Base-by-base conservation (phyloP, 129 eudicot genomes). In the Deinandra increscens region DNA sequence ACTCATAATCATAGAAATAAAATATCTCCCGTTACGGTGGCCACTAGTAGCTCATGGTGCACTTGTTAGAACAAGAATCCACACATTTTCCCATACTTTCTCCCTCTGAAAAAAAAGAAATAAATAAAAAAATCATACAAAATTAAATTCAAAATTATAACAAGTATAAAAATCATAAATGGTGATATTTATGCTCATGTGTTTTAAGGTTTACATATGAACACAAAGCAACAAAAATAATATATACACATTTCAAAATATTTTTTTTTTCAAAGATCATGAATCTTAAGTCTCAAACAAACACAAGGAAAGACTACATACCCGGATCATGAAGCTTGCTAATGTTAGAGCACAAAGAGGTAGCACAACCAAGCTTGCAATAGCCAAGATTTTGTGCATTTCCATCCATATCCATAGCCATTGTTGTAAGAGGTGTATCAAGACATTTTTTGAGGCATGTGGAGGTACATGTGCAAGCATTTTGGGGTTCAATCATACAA, bases 301-400 rank as follows among this genome's bases (percentile, higher is more conserved):
- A 60, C 36, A 48, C 34, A 18, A 65, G 9, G 60, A 75, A 49
- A 44, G 36, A 50, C 56, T 13, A 71, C 80, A 45, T 80, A 89
- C 96, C 80, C 4, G 86, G 84, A 33, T 73, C 74, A 1, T 64
- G 62, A 4, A 37, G 80, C 5, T 69, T 74, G 84, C 88, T 82
- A 50, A 86, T 66, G 54, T 56, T 55, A 17, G 90, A 80, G 78
- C 96, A 89, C 80, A 44, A 49, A 61, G 96, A 81, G 54, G 83
- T 71, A 66, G 93, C 92, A 80, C 96, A 89, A 44, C 96, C 96
- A 53, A 89, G 90, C 73, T 86, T 81, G 75, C 96, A 89, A 87
- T 79, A 89, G 59, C 78, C 84, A 49, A 71, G 55, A 81, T 64
- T 84, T 59, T 68, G 71, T 22, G 51, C 29, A 46, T 75, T 58